These are phyloP conservation scores for Trichoderma gracile DNA, from an alignment of 2,329 filamentous ascomycete species.

Conservation along the genomic window DNA sequence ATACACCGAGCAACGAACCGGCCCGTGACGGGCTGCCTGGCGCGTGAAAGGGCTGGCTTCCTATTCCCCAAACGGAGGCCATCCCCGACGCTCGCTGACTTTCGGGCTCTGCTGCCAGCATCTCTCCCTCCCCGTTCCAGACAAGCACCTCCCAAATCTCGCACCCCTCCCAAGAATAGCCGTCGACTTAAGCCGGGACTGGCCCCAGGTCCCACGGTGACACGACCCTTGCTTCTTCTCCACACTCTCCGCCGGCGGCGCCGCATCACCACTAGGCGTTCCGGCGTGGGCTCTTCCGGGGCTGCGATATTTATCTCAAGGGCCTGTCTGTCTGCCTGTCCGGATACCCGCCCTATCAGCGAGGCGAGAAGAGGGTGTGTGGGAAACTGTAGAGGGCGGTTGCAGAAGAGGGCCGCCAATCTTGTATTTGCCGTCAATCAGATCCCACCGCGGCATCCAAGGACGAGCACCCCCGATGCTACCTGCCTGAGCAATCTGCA, in stretches of 20 bases:
- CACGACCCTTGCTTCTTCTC: slow-evolving; percentile 17
- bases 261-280: slow-evolving; percentile 4
- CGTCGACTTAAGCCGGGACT: slow-evolving; percentile 23
- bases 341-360: neutral
- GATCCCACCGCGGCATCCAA: slow-evolving; percentile 1
- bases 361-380: neutral
- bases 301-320: slow-evolving; percentile 9
- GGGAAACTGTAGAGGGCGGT: neutral
- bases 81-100: slow-evolving; percentile 10
- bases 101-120: slow-evolving; percentile 11
- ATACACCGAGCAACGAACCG: slow-evolving; percentile 5
- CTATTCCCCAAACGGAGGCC: slow-evolving; percentile 16
- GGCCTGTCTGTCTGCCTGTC: neutral
- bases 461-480: neutral
- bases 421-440: slow-evolving; percentile 22
- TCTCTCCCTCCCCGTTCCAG: neutral
- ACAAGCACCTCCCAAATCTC: neutral
- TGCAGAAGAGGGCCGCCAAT: neutral
- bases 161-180: slow-evolving; percentile 15
- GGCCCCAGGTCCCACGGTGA: slow-evolving; percentile 15
- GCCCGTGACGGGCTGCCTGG: slow-evolving; percentile 9
- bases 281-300: slow-evolving; percentile 17
- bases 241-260: slow-evolving; percentile 23
- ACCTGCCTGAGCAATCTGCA: neutral
- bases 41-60: neutral